phyloP scores from a whole-genome alignment of 306 rosid genomes.

The Cajanus cajan region DNA sequence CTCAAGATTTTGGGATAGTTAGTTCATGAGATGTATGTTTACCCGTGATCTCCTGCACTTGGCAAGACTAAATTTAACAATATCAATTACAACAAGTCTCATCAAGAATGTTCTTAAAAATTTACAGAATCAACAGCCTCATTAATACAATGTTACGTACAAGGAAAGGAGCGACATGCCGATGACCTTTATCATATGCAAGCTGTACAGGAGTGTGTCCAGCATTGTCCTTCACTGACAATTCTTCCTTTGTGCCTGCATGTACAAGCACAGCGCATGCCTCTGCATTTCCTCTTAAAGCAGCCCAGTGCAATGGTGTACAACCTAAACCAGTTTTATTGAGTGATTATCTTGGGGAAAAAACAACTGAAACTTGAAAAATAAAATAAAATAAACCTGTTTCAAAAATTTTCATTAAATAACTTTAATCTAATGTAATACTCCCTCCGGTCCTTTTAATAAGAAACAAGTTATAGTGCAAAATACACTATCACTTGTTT shows the following conservation, averaged over 20 bases:
- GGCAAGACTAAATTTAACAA: constrained; percentile 24
- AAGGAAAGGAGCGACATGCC: constrained; percentile 82
- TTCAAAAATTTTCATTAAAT: not conserved
- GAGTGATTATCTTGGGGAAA: constrained; percentile 22
- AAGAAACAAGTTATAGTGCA: no score
- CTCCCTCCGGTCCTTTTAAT: no score
- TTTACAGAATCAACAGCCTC: constrained; percentile 34
- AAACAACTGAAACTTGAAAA: not conserved
- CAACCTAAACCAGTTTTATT: constrained; percentile 59
- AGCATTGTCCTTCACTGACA: constrained; percentile 74
- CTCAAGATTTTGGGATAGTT: not conserved
- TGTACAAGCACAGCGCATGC: constrained; percentile 91
- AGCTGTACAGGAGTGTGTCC: constrained; percentile 88
- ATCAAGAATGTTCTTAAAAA: constrained; percentile 2
- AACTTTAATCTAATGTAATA: constrained; percentile 10
- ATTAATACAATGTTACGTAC: constrained; percentile 65
- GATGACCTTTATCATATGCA: constrained; percentile 95
- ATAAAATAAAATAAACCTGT: not conserved
- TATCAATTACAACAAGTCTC: constrained; percentile 23
- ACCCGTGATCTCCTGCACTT: not conserved
- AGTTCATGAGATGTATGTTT: not conserved
- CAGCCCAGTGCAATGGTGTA: constrained; percentile 98
- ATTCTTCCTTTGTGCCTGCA: constrained; percentile 82
- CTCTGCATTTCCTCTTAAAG: constrained; percentile 68
- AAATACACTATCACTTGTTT: no score